These are phyloP conservation scores for Beauveria sp. DNA, from an alignment of 2,329 filamentous ascomycete species.

Conservation along the genomic window DNA sequence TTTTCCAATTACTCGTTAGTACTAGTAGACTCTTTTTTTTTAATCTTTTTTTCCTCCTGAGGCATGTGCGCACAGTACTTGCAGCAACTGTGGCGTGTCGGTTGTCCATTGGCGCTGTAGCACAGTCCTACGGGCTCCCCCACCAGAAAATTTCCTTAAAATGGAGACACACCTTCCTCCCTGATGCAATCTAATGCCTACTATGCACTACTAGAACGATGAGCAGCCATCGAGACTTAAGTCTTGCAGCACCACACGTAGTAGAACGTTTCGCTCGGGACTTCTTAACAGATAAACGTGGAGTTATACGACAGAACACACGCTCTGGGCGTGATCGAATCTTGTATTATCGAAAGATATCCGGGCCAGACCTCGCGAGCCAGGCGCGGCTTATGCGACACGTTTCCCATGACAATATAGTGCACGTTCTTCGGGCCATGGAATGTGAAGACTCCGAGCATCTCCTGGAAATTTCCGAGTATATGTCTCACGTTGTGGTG, in stretches of 20 bases:
- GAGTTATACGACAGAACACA: neutral
- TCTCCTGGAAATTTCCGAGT: neutral
- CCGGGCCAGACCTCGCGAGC: neutral
- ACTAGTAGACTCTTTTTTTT: too few relatives aligned
- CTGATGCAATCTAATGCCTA: too few relatives aligned
- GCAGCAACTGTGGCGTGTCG: too few relatives aligned
- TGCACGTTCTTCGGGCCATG: neutral
- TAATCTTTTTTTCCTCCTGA: too few relatives aligned
- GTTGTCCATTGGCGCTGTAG: too few relatives aligned
- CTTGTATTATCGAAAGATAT: neutral
- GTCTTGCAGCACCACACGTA: neutral
- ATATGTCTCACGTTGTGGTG: neutral
- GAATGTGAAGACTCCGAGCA: neutral
- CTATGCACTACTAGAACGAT: neutral
- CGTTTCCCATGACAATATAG: neutral
- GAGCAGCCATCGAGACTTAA: neutral
- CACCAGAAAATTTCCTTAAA: too few relatives aligned
- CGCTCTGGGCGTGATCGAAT: neutral
- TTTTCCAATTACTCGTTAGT: too few relatives aligned
- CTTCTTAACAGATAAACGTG: neutral
- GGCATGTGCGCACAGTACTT: too few relatives aligned
- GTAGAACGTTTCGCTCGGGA: neutral
- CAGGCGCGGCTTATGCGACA: neutral
- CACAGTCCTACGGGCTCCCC: too few relatives aligned
- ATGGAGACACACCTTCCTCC: too few relatives aligned